Percentiles rank a stretch among this genome's conserved stretches.
Conservation (phyloP, 1,284 basidiomycete genomes). For the Malassezia arunalokei region DNA sequence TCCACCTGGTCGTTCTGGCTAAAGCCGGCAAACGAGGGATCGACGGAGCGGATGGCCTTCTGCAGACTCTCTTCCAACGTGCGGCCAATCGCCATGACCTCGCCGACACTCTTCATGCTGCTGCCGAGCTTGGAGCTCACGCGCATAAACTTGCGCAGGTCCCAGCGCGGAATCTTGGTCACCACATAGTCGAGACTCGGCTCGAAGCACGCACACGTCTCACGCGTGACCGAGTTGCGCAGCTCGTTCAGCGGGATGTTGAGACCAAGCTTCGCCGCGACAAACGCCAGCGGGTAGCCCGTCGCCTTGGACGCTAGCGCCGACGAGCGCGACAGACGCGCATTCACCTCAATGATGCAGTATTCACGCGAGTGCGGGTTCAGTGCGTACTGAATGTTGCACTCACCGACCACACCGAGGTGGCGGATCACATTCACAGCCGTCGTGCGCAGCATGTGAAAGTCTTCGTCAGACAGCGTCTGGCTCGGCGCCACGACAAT, state of each 20-base stretch:
- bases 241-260: constrained; percentile 95
- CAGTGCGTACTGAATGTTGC: constrained; percentile 97
- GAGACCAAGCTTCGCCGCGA: constrained; percentile 91
- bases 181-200: constrained; percentile 93
- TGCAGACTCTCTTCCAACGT: constrained; percentile 98
- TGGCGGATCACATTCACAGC: constrained; percentile 97
- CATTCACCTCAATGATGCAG: constrained; percentile 98
- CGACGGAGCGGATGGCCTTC: constrained; percentile 91
- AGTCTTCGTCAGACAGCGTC: constrained; percentile 73
- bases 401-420: constrained; percentile 91
- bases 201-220: constrained; percentile 94
- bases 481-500: constrained; percentile 96
- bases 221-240: constrained; percentile 89
- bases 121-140: constrained; percentile 41
- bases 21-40: constrained; percentile 86
- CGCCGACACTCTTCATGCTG: constrained; percentile 86
- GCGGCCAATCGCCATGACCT: constrained; percentile 96
- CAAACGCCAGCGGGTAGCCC: constrained; percentile 94
- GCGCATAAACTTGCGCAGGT: constrained; percentile 83
- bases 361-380: constrained; percentile 91
- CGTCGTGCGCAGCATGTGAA: constrained; percentile 96
- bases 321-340: constrained; percentile 93
- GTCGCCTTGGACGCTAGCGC: constrained; percentile 97
- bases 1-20: constrained; percentile 67
- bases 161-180: constrained; percentile 97